phyloP scores from a whole-genome alignment of 169 alveolate species.

The Babesia bovis region DNA sequence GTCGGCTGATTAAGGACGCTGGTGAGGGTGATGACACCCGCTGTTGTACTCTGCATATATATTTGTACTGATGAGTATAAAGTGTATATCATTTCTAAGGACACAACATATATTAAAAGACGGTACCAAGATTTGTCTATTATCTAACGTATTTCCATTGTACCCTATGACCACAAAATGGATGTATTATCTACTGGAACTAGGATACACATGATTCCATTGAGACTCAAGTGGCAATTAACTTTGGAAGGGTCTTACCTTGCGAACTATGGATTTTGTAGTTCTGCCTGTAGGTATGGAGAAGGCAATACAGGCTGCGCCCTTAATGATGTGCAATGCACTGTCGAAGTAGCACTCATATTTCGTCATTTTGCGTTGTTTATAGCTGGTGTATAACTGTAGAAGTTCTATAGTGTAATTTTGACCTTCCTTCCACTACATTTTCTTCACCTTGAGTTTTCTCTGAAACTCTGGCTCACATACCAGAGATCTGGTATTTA shows the following conservation, averaged over 20 bases:
- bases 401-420: not conserved
- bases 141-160: too few species aligned
- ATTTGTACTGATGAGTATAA: not conserved
- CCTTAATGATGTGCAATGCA: conserved; percentile 80
- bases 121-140: too few species aligned
- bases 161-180: too few species aligned
- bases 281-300: conserved; percentile 79
- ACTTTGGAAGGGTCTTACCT: conserved; percentile 25
- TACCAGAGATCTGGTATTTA: too few species aligned
- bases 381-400: not conserved
- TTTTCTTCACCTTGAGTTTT: too few species aligned
- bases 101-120: too few species aligned
- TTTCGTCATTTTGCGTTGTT: conserved; percentile 43
- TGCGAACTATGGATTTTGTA: conserved; percentile 69
- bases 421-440: too few species aligned
- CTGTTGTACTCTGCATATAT: conserved; percentile 27
- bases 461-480: too few species aligned
- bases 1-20: conserved; percentile 48
- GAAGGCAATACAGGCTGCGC: conserved; percentile 79
- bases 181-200: too few species aligned
- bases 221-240: not conserved
- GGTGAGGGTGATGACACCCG: conserved; percentile 40
- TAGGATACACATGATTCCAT: too few species aligned
- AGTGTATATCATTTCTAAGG: too few species aligned
- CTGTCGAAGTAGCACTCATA: conserved; percentile 68